These are phyloP conservation scores for Carpinus viminea DNA, from an alignment of 306 rosid genomes.

Conservation along the genomic window DNA sequence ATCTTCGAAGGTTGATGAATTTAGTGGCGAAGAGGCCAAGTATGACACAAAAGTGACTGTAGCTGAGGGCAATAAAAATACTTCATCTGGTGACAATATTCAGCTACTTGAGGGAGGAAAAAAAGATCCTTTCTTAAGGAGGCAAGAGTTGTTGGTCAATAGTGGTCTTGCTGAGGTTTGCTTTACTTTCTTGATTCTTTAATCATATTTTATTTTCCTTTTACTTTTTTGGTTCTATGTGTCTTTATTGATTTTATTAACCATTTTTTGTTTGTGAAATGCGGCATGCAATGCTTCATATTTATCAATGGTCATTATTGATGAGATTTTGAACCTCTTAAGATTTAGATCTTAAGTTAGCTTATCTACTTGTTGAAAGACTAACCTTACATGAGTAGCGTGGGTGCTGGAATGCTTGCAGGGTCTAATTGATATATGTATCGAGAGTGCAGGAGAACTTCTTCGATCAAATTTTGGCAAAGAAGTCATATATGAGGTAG, in stretches of 20 bases:
- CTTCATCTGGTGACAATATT: constrained; percentile 40
- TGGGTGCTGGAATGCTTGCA: constrained; percentile 37
- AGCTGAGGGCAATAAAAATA: constrained; percentile 39
- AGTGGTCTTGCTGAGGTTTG: constrained; percentile 95
- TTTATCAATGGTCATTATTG: background rate
- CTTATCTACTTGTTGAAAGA: background rate
- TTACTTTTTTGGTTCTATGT: background rate
- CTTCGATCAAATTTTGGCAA: constrained; percentile 85
- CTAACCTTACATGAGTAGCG: constrained; percentile 7
- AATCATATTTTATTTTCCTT: background rate
- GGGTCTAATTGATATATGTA: constrained; percentile 76
- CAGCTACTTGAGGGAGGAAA: constrained; percentile 74
- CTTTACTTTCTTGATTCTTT: constrained; percentile 24
- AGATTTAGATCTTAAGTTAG: background rate
- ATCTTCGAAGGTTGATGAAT: constrained; percentile 36
- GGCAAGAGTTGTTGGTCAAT: constrained; percentile 86
- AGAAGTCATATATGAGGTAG: constrained; percentile 88
- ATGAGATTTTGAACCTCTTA: background rate
- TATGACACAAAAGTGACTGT: constrained; percentile 34
- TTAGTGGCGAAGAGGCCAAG: constrained; percentile 44
- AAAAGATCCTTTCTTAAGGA: constrained; percentile 80
- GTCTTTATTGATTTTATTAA: background rate
- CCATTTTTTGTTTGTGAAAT: background rate
- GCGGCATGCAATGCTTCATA: background rate
- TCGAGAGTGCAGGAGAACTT: constrained; percentile 62